phyloP scores from a whole-genome alignment of 805 yeast species.

The Ogataea nakhonphanomensis region DNA sequence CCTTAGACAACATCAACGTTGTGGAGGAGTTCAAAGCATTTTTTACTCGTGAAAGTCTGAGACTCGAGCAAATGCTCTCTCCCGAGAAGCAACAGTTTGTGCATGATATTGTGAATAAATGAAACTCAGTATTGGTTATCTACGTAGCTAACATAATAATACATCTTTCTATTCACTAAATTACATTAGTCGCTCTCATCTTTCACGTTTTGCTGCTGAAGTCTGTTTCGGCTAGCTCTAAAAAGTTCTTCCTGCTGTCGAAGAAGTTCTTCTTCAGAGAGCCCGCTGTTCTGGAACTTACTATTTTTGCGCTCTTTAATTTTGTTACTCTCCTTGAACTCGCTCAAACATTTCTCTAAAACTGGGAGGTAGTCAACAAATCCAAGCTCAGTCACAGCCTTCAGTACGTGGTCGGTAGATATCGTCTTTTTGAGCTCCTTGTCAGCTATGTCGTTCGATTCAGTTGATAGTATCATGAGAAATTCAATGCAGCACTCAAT shows the following conservation, averaged over 20 bases:
- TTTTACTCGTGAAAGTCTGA: conserved; percentile 17
- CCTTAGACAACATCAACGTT: conserved; percentile 32
- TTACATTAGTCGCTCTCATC: conserved; percentile 17
- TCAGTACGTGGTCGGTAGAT: conserved; percentile 92
- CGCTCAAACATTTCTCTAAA: conserved; percentile 72
- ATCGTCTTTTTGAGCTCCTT: conserved; percentile 94
- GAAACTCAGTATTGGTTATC: not conserved
- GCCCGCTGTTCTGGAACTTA: conserved; percentile 89
- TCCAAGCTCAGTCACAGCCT: conserved; percentile 84
- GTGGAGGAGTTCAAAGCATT: conserved; percentile 29
- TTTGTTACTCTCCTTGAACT: conserved; percentile 85
- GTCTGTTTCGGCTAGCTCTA: conserved; percentile 42
- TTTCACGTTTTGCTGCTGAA: conserved; percentile 28
- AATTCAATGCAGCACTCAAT: conserved; percentile 96
- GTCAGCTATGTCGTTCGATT: conserved; percentile 93
- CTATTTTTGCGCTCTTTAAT: conserved; percentile 88
- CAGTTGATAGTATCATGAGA: conserved; percentile 90
- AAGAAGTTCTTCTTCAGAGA: conserved; percentile 87
- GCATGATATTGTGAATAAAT: conserved; percentile 16
- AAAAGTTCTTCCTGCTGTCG: conserved; percentile 91
- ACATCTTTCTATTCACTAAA: conserved; percentile 9
- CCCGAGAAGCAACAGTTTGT: conserved; percentile 22
- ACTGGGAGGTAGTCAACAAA: conserved; percentile 81
- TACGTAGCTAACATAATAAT: not conserved
- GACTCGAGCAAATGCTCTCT: conserved; percentile 11